Evolutionary conservation across 371 early-diverging fungal genomes (phyloP), one percentile per base, ranked within the genome.

Genomic region (Mucor irregularis): DNA sequence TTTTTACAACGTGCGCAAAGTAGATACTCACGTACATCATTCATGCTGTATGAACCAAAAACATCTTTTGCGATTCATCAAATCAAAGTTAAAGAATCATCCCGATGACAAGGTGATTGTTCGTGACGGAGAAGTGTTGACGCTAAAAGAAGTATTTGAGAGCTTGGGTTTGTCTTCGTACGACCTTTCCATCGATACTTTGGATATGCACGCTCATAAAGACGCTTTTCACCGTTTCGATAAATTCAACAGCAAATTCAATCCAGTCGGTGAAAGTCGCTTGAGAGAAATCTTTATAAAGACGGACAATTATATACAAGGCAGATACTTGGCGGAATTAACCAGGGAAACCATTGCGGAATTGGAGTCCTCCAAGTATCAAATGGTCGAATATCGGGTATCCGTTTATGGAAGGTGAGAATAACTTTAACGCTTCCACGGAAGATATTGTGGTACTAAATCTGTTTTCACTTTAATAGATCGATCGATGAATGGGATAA

Each of bases 31-130:
- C 83, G 91, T 99, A 35, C 99, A 99, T 59, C 91, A 96, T 65
- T 90, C 95, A 3, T 87, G 95, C 11, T 94, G 95, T 58, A 98
- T 99, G 98, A 99, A 99, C 74, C 95, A 96, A 68, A 99, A 99
- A 80, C 98, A 98, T 69, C 66, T 99, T 54, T 73, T 99, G 22
- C 92, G 98, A 26, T 99, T 97, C 61, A 98, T 99, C 73, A 99
- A 99, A 73, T 78, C 92, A 37, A 98, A 98, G 73, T 78, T 99
- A 71, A 89, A 90, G 76, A 93, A 87, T 56, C 71, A 58, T 28
- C 87, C 94, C 9, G 82, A 94, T 54, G 86, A 89, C 51, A 75
- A 83, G n/a, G 91, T 92, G n/a, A 90, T 91, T 49, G 83, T 82
- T 69, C 83, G 91, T 66, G 91, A 88, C 62, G 82, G 76, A 49